Base-by-base conservation (phyloP, 169 alveolate species). In the Plasmodium coatneyi region DNA sequence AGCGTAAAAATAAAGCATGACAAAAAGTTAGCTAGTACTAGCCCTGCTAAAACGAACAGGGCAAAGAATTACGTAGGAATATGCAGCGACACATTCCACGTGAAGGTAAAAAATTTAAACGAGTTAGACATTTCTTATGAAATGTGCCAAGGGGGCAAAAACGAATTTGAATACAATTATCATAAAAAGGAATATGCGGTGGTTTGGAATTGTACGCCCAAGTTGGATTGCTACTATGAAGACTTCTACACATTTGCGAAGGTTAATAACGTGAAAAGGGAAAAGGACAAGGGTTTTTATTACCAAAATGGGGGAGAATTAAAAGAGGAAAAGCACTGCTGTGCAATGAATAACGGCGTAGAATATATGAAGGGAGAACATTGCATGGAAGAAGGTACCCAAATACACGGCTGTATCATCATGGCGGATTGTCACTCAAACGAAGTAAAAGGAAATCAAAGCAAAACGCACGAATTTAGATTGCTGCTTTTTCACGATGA, bases 161-260 rank as follows among this genome's bases (percentile, higher is more conserved):
- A 70, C 19, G 32, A 76, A 56, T 87, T 87, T 66, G 93, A 87
- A 28, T 87, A 87, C 41, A 87, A 87, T 80, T 87, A 87, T 41
- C 43, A 43, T 12, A 87, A 76, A 80, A 79, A 66, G 16, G 49
- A 39, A 49, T 87, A 87, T 34, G 60, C 60, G 49, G 22, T 87
- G 14, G 36, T 87, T 60, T 36, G 60, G 43, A 70, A 79, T 79
- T 78, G 87, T 30, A 30, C 46, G 14, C 49, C 83, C 30, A 79
- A 87, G 43, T 66, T 87, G 71, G 56, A 76, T 41, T 78, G 30
- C 41, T 87, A 87, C 39, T 87, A 87, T 66, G 72, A 87, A 54
- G 82, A 87, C 49, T 87, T 87, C 46, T 60, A 80, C 72, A 16
- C 83, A 19, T 87, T 87, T 80, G 71, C 71, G 32, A 87, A 87